Evolutionary conservation across 495 filamentous ascomycete genomes (phyloP).

Genomic region (Chaetomium tenue): DNA sequence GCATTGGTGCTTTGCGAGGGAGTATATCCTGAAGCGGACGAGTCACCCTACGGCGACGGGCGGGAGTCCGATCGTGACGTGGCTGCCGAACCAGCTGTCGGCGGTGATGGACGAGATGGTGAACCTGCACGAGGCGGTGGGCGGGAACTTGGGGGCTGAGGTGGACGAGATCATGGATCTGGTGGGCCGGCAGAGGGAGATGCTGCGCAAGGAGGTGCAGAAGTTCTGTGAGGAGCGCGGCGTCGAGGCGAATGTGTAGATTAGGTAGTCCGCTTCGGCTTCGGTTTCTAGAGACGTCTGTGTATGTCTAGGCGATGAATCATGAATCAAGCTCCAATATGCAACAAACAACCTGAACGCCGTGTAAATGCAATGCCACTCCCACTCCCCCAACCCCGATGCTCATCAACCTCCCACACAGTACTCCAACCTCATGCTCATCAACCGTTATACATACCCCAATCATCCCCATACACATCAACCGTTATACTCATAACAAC

Average conservation of each 20-base stretch:
- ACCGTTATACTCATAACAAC: not conserved
- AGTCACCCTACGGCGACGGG: constrained; percentile 84
- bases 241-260: constrained; percentile 32
- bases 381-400: no score
- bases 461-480: not conserved
- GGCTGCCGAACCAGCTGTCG: constrained; percentile 81
- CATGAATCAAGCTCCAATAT: not conserved
- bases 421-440: no score
- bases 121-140: constrained; percentile 54
- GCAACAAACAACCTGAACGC: constrained; percentile 5
- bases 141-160: constrained; percentile 38
- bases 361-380: constrained; percentile 3
- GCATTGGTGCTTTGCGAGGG: constrained; percentile 91
- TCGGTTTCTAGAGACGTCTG: no score
- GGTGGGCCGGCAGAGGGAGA: constrained; percentile 65
- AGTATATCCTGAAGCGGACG: constrained; percentile 86
- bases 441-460: not conserved
- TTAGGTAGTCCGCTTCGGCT: no score
- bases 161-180: constrained; percentile 65
- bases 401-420: no score
- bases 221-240: constrained; percentile 75
- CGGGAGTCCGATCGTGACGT: constrained; percentile 87
- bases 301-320: not conserved
- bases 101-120: constrained; percentile 76
- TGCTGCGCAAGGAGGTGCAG: constrained; percentile 72